A percentile compares a stretch with the other conserved stretches of the same genome.
phyloP scores from a whole-genome alignment of 139 green algal genomes.

The Trebouxia sp. region DNA sequence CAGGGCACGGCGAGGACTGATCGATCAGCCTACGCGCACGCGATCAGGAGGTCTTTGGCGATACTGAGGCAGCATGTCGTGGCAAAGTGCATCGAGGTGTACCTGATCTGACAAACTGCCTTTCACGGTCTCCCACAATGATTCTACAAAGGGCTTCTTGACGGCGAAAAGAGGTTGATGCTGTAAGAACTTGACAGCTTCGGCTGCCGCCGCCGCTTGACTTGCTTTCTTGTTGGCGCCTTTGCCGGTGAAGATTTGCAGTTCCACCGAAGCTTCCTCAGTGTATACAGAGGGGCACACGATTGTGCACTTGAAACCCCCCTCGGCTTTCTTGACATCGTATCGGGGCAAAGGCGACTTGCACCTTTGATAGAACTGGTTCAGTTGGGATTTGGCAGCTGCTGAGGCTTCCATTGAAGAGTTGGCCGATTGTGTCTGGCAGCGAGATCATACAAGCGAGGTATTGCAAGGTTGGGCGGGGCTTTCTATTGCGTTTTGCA shows the following conservation, averaged over 20 bases:
- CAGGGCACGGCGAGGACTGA: too few relatives aligned
- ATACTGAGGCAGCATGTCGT: too few relatives aligned
- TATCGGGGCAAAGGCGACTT: not conserved
- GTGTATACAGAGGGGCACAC: slow-evolving; percentile 3
- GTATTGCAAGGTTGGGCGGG: too few relatives aligned
- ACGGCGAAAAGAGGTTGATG: slow-evolving; percentile 15
- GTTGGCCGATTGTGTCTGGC: too few relatives aligned
- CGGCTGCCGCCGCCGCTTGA: slow-evolving; percentile 7
- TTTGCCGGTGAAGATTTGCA: slow-evolving; percentile 14
- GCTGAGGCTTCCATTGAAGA: not conserved
- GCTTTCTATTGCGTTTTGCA: too few relatives aligned
- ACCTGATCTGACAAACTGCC: slow-evolving; percentile 8
- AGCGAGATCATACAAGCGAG: too few relatives aligned
- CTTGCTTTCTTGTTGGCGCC: slow-evolving; percentile 7
- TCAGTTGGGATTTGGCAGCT: slow-evolving; percentile 9
- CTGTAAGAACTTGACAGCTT: slow-evolving; percentile 11
- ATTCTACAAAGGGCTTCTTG: slow-evolving; percentile 20
- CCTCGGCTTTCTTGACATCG: not conserved
- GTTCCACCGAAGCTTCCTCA: not conserved
- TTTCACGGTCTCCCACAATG: slow-evolving; percentile 16
- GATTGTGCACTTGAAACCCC: slow-evolving; percentile 15
- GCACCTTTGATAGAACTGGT: slow-evolving; percentile 28
- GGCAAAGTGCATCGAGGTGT: too few relatives aligned
- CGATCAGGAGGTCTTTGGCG: too few relatives aligned
- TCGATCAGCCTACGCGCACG: too few relatives aligned